phyloP scores from a whole-genome alignment of 257 asterid species.

The Craterostigma plantagineum region DNA sequence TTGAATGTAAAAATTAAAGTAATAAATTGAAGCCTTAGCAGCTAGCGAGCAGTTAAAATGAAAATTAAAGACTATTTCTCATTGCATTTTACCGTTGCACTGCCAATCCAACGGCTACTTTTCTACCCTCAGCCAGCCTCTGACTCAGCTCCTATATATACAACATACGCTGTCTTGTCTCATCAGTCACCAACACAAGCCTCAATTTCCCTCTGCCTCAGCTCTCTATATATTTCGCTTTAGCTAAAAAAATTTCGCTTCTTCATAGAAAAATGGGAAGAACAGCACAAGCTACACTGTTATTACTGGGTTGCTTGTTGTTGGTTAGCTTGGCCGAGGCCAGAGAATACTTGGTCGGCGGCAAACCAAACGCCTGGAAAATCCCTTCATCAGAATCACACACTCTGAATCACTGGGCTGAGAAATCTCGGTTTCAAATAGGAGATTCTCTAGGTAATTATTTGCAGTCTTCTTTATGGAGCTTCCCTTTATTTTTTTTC shows the following conservation, averaged over 20 bases:
- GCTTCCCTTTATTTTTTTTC: not conserved
- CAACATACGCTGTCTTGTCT: not conserved
- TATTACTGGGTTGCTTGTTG: not conserved
- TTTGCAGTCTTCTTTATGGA: too few relatives aligned
- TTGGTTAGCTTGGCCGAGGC: constrained; percentile 30
- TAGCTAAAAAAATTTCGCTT: too few relatives aligned
- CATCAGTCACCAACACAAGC: constrained; percentile 13
- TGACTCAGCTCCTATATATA: not conserved
- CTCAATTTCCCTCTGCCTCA: too few relatives aligned
- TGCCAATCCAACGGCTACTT: constrained; percentile 3
- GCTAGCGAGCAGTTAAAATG: too few relatives aligned
- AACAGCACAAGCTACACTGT: too few relatives aligned
- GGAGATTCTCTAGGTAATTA: constrained; percentile 70
- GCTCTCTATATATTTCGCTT: too few relatives aligned
- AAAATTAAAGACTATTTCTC: too few relatives aligned
- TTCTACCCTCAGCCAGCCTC: not conserved
- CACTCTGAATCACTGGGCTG: constrained; percentile 59
- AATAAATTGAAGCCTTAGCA: too few relatives aligned
- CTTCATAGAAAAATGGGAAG: too few relatives aligned
- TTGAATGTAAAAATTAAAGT: too few relatives aligned
- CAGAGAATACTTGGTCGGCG: constrained; percentile 42
- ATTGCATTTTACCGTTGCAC: not conserved
- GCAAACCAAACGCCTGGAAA: constrained; percentile 42
- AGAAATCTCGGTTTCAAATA: constrained; percentile 38
- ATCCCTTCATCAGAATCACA: constrained; percentile 30